phyloP scores from a whole-genome alignment of 2,329 filamentous ascomycete genomes.

The Diaporthe eres region DNA sequence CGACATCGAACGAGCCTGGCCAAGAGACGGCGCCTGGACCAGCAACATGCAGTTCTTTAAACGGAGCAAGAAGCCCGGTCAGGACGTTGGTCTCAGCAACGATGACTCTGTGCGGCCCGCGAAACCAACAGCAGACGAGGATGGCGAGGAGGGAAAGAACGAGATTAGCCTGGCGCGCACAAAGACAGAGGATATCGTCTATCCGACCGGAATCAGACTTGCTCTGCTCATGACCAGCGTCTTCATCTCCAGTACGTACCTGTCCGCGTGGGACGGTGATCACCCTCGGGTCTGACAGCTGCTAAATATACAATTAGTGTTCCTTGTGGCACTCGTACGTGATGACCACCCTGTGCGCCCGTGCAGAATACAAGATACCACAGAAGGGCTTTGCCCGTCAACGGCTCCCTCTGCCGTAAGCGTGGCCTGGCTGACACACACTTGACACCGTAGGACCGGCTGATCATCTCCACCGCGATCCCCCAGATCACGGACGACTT shows the following conservation, averaged over 20 bases:
- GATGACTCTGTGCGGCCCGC: slow-evolving; percentile 19
- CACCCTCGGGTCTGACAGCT: not conserved
- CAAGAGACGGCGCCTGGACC: not conserved
- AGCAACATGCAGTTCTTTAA: slow-evolving; percentile 38
- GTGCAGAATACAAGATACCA: not conserved
- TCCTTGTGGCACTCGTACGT: slow-evolving; percentile 53
- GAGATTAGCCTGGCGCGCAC: slow-evolving; percentile 42
- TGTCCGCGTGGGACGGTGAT: too few species aligned
- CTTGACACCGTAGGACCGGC: slow-evolving; percentile 47
- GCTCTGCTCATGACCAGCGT: slow-evolving; percentile 52
- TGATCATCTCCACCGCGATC: slow-evolving; percentile 56
- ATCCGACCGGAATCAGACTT: slow-evolving; percentile 52
- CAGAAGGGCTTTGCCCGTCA: not conserved
- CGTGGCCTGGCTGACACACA: not conserved
- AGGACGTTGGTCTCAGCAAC: slow-evolving; percentile 12
- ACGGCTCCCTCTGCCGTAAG: not conserved
- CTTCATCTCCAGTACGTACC: slow-evolving; percentile 47
- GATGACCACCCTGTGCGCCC: too few species aligned
- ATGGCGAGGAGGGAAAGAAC: slow-evolving; percentile 32
- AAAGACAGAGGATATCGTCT: slow-evolving; percentile 48
- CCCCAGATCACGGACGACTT: slow-evolving; percentile 57
- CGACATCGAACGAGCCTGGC: not conserved
- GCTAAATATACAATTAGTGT: slow-evolving; percentile 46
- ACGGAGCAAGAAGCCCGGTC: slow-evolving; percentile 37
- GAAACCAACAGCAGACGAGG: not conserved